Evolutionary conservation across 2,329 filamentous ascomycete species (phyloP), one percentile per base, ranked within the genome.

Genomic region (Epichloe hybrida): DNA sequence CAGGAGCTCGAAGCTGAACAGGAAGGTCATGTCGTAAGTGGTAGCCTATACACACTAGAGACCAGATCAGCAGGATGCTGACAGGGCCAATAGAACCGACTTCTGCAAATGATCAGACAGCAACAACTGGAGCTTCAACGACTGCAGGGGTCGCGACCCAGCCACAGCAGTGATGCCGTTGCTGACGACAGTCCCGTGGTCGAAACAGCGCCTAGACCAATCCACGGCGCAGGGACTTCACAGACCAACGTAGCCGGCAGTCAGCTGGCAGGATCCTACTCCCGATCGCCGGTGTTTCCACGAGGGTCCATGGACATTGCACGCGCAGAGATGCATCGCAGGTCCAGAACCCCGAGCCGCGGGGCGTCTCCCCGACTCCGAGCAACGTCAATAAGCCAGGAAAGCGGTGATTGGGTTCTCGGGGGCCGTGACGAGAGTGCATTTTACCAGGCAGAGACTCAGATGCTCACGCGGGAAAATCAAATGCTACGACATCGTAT

Each of bases 391-490:
- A 78, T 81, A 56, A 76, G 76, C 51, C 75, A 67, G 17, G 80
- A 83, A 50, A 74, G 71, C 49, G 76, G 74, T 36, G 82, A 88
- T 34, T 80, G 75, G 69, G 66, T 76, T 46, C 72, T 84, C 1
- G 77, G 76, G 77, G 77, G 77, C 7, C 73, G 85, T 17, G 86
- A 89, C 59, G 86, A 90, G 63, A 82, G 77, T 55, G 82, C 83
- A 1, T 89, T 88, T 63, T 90, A 90, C 60, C 85, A 89, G 64
- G 86, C 86, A 4, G 86, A 91, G 67, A 88, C 85, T 1, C 84
- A 88, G 66, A 88, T 80, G 68, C 67, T 91, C 59, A 77, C 81
- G 21, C 74, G 86, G 27, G 86, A 90, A 69, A 91, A 90, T 58
- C 86, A 90, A 66, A 89, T 91, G 86, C 70, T 91, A 48, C 81